Conservation (phyloP, 1,284 basidiomycete species). For the Gymnopus androsaceus region DNA sequence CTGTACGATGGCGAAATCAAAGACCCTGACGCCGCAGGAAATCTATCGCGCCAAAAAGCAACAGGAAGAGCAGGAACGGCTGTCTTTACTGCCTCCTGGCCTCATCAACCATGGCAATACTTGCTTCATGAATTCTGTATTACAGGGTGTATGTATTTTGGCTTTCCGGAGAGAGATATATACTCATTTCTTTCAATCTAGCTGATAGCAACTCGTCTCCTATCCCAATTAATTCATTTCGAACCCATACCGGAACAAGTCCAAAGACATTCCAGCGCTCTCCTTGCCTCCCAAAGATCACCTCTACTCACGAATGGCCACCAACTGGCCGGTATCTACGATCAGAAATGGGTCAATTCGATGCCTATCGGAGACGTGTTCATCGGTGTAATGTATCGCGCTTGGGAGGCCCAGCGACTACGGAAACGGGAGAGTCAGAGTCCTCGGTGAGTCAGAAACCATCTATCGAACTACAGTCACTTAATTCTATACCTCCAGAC, state of each 20-base stretch:
- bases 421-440: conserved; percentile 53
- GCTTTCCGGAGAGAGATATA: conserved; percentile 8
- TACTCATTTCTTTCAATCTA: conserved; percentile 27
- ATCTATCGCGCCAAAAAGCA: conserved; percentile 57
- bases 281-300: conserved; percentile 51
- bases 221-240: conserved; percentile 63
- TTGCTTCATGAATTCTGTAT: conserved; percentile 78
- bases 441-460: conserved; percentile 57
- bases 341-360: conserved; percentile 51
- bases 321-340: conserved; percentile 49
- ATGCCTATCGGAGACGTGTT: conserved; percentile 72
- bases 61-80: conserved; percentile 61
- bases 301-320: conserved; percentile 70
- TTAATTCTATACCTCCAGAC: conserved; percentile 36
- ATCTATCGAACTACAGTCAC: background rate
- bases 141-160: conserved; percentile 56
- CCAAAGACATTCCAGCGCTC: conserved; percentile 40
- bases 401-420: conserved; percentile 60
- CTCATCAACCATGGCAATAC: conserved; percentile 83
- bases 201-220: conserved; percentile 66
- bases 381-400: conserved; percentile 52
- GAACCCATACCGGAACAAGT: conserved; percentile 43
- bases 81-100: conserved; percentile 68
- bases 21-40: conserved; percentile 63
- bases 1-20: conserved; percentile 55